Evolutionary conservation across 257 asterid species (phyloP).

Genomic region (Mitragyna speciosa): DNA sequence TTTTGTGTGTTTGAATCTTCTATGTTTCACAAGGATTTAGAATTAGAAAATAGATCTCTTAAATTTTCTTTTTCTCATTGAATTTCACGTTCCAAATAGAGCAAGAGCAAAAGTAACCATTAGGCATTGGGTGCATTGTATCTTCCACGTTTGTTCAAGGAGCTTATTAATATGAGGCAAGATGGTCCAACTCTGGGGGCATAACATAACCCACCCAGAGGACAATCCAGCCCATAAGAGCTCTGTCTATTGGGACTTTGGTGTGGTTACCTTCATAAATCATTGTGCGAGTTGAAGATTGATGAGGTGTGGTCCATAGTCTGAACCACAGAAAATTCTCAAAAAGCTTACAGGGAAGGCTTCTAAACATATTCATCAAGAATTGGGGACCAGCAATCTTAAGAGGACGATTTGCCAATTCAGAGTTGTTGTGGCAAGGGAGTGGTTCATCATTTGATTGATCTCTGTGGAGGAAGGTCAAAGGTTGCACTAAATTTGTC

Average conservation of each 20-base stretch:
- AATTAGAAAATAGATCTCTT: too few relatives aligned
- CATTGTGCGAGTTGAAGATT: neutral
- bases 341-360: slow-evolving; percentile 5
- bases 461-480: slow-evolving; percentile 10
- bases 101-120: too few relatives aligned
- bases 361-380: slow-evolving; percentile 9
- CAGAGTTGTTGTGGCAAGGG: slow-evolving; percentile 12
- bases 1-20: neutral
- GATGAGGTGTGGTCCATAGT: neutral
- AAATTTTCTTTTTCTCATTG: too few relatives aligned
- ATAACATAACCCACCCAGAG: neutral
- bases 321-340: slow-evolving; percentile 1
- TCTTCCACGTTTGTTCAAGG: too few relatives aligned
- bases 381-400: slow-evolving; percentile 18
- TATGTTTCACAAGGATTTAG: neutral
- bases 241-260: neutral
- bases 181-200: neutral
- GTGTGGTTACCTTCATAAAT: neutral
- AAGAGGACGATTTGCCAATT: slow-evolving; percentile 25
- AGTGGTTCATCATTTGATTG: slow-evolving; percentile 1
- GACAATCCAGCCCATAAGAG: neutral
- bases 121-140: neutral
- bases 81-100: too few relatives aligned
- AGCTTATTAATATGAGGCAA: neutral
- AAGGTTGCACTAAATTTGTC: slow-evolving; percentile 16